Base-by-base conservation (phyloP, 2,329 filamentous ascomycete genomes). In the Didymella glomerata region DNA sequence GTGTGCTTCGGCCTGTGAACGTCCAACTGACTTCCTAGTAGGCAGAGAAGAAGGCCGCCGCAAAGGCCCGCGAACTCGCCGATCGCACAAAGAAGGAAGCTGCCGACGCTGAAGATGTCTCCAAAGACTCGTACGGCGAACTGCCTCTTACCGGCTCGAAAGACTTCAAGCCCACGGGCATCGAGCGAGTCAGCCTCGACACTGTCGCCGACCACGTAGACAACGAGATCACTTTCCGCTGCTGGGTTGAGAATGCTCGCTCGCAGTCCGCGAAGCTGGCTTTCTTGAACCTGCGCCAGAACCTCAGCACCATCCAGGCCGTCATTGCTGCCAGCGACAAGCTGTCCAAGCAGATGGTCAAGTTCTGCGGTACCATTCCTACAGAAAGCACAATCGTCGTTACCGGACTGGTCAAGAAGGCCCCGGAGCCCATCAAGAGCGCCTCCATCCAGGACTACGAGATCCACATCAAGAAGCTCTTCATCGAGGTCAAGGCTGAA, bases 201-300 rank as follows among this genome's bases (percentile, higher is more conserved):
- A 66, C 69, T 28, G 64, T 70, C 38, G 68, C 67, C 54, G 64
- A 68, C 22, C 60, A 75, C 59, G 73, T 71, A 48, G 79, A 77
- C 63, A 79, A 79, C 57, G 77, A 79, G 32, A 85, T 97, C 67
- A 88, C 87, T 44, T 84, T 97, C 70, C 86, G 92, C 36, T 92
- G 87, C 28, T 92, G 91, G 82, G 85, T 97, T 38, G 91, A 96
- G 77, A 97, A 96, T 81, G 87, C 90, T 30, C 87, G 94, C 66
- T 88, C 90, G 69, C 94, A 98, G 81, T 89, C 90, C 60, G 92
- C 93, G 67, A 96, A 97, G 83, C 90, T 97, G 82, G 90, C 88
- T 41, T 97, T 97, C 80, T 80, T 97, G 70, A 92, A 95, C 81
- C 84, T 98, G 68, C 86, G 92, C 77, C 88, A 91, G 76, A 82